Base-by-base conservation (phyloP, 2,329 filamentous ascomycete genomes). In the Ambrosiella xylebori region DNA sequence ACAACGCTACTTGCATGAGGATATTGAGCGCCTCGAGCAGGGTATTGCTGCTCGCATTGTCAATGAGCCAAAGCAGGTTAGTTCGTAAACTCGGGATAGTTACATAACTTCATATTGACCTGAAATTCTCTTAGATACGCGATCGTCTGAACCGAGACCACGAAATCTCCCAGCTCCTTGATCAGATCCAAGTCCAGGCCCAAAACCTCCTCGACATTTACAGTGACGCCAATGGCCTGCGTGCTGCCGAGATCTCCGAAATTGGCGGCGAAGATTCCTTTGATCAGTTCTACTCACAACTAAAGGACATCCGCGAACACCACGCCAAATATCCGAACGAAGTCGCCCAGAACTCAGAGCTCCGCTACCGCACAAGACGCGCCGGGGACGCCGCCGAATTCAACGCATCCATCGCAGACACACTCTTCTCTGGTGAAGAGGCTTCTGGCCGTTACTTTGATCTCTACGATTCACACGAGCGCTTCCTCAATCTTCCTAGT, bases 351-450 rank as follows among this genome's bases (percentile, higher is more conserved):
- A 96, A 97, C 65, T 81, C 95, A 12, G 94, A 98, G 72, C 81
- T 85, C 64, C 86, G 90, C 40, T 98, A 98, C 74, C 88, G 89
- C 69, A 78, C 72, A 51, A 77, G 82, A 66, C 80, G 78, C 59
- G 73, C 77, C 47, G 78, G 76, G 11, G 81, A 82, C 49, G 83
- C 85, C 63, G 79, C 81, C 54, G 59, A 58, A 40, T 56, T 58
- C 39, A 50, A 35, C 35, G 59, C 56, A 17, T 80, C 85, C 52
- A 81, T 90, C 56, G 84, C 96, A 53, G 91, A 97, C 66, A 82
- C 81, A 59, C 85, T 97, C 74, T 98, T 98, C 70, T 95, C 89
- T 0, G 93, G 93, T 61, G 94, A 98, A 70, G 93, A 98, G 69
- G 85, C 85, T 0, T 96, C 86, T 65, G 93, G 93, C 49, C 85